A percentile compares a stretch with the other conserved stretches of the same genome.
phyloP scores from a whole-genome alignment of 2,329 filamentous ascomycete genomes.

The Xylaria sp. region DNA sequence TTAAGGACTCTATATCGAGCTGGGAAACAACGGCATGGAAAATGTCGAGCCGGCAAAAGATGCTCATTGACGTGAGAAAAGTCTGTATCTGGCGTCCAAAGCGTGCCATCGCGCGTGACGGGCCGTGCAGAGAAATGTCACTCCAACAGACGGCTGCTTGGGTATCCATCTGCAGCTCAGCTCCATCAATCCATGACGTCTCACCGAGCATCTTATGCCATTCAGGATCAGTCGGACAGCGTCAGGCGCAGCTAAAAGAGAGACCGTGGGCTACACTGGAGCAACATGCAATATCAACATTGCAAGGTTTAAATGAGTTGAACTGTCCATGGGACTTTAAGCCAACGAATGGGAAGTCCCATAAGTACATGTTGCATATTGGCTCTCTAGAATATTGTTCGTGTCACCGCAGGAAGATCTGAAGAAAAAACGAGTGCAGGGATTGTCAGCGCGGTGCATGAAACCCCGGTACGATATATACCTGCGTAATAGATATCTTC shows the following conservation, averaged over 20 bases:
- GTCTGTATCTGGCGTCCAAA: neutral
- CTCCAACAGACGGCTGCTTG: neutral
- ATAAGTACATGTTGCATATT: neutral
- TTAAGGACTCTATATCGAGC: too few relatives aligned
- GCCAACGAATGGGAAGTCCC: neutral
- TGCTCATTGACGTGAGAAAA: neutral
- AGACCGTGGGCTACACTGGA: neutral
- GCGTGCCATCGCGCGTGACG: neutral
- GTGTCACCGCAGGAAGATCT: neutral
- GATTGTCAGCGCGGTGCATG: neutral
- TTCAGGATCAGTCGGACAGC: neutral
- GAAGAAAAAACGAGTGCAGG: neutral
- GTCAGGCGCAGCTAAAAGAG: neutral
- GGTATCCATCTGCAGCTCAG: constrained; percentile 15
- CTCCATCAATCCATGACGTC: constrained; percentile 8
- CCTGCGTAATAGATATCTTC: neutral
- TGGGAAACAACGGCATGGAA: neutral
- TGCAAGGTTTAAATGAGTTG: neutral
- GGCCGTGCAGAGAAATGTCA: neutral
- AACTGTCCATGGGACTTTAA: neutral
- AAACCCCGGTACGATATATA: neutral
- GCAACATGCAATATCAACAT: neutral
- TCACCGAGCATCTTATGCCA: neutral
- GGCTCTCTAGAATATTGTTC: neutral
- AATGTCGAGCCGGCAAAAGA: neutral